These are phyloP conservation scores for Saccharum officinarum DNA, from an alignment of 176 grass and related monocot species.

Conservation along the genomic window DNA sequence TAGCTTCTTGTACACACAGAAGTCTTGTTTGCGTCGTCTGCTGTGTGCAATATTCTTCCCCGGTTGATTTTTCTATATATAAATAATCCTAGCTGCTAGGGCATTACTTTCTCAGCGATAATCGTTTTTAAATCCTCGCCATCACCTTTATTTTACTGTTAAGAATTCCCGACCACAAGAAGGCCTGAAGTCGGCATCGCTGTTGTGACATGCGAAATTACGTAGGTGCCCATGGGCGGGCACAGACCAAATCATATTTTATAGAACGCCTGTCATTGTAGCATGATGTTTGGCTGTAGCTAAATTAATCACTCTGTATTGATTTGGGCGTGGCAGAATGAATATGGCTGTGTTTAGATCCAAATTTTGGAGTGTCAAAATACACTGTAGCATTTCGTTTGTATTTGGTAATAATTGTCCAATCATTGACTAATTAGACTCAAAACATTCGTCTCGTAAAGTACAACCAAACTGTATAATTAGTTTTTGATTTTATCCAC, in stretches of 20 bases:
- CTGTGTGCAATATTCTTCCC: conserved; percentile 28
- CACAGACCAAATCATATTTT: neutral
- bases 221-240: conserved; percentile 24
- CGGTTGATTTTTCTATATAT: neutral
- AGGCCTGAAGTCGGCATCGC: conserved; percentile 35
- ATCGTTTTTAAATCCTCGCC: conserved; percentile 10
- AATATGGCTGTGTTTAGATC: too few relatives aligned
- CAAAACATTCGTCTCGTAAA: too few relatives aligned
- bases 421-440: too few relatives aligned
- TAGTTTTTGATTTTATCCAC: too few relatives aligned
- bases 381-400: too few relatives aligned
- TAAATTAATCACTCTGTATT: conserved; percentile 18
- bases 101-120: conserved; percentile 29
- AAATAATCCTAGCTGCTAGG: neutral
- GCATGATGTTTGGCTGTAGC: conserved; percentile 2
- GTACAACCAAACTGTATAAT: too few relatives aligned
- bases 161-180: conserved; percentile 27
- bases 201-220: conserved; percentile 8
- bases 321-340: conserved; percentile 16
- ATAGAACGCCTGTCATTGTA: conserved; percentile 34
- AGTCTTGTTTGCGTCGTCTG: conserved; percentile 27
- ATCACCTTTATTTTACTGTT: conserved; percentile 24
- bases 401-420: too few relatives aligned
- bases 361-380: too few relatives aligned
- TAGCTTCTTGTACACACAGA: conserved; percentile 21